These are phyloP conservation scores for Fomitopsis pulvina DNA, from an alignment of 768 basidiomycete genomes.

Conservation along the genomic window DNA sequence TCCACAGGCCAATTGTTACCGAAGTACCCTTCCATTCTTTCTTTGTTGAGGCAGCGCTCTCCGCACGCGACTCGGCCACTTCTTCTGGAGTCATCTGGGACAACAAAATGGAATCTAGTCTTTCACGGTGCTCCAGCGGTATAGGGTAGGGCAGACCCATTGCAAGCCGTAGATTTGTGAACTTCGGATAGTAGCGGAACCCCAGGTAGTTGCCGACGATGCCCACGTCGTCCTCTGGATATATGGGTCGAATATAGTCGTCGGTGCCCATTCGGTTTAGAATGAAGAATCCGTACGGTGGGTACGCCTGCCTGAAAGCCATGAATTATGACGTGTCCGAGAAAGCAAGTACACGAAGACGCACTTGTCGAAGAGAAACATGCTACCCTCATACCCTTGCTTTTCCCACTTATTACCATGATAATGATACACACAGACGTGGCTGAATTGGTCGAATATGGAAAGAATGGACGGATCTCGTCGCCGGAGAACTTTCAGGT, in stretches of 20 bases:
- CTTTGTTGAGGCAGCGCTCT: constrained; percentile 31
- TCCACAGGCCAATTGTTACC: constrained; percentile 69
- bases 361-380: constrained; percentile 85
- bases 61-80: constrained; percentile 32
- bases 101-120: constrained; percentile 17
- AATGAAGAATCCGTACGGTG: constrained; percentile 80
- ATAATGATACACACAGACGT: constrained; percentile 77
- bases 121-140: constrained; percentile 9
- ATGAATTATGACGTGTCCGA: neutral
- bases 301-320: constrained; percentile 56
- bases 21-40: constrained; percentile 48
- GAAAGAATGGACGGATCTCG: constrained; percentile 74
- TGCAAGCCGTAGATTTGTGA: constrained; percentile 36
- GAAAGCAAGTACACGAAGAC: constrained; percentile 17
- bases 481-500: constrained; percentile 74
- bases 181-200: constrained; percentile 69
- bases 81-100: constrained; percentile 26
- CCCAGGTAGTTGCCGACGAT: constrained; percentile 60
- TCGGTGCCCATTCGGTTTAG: constrained; percentile 77
- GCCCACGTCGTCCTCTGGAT: constrained; percentile 73
- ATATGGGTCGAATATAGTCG: constrained; percentile 68
- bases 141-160: constrained; percentile 22
- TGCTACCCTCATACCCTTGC: constrained; percentile 79
- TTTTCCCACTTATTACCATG: constrained; percentile 76
- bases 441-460: constrained; percentile 84